Evolutionary conservation across 2,329 filamentous ascomycete genomes (phyloP).

Genomic region (Cladophialophora yegresii): DNA sequence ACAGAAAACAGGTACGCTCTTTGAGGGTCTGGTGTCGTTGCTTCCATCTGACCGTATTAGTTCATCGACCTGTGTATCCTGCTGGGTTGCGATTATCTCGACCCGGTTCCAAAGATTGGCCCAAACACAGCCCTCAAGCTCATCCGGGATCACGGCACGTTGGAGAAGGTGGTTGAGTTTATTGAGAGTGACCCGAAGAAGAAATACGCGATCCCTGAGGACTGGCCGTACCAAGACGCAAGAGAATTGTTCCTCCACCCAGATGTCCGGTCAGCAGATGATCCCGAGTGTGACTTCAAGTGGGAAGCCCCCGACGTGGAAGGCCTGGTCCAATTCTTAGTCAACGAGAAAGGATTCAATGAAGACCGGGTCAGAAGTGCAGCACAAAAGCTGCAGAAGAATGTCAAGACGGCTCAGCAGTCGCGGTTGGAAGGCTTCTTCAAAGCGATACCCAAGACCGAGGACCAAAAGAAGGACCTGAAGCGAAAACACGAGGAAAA

Average conservation of each 20-base stretch:
- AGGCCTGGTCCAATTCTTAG: conserved; percentile 83
- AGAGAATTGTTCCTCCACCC: conserved; percentile 89
- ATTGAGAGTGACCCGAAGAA: conserved; percentile 75
- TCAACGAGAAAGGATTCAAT: conserved; percentile 93
- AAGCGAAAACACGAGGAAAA: conserved; percentile 96
- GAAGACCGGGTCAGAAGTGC: conserved; percentile 86
- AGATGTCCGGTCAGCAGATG: conserved; percentile 79
- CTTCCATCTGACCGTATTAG: conserved; percentile 49
- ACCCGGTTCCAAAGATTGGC: conserved; percentile 92
- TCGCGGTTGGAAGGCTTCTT: conserved; percentile 94
- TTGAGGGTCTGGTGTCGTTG: background rate
- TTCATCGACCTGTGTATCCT: conserved; percentile 98
- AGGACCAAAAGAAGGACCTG: conserved; percentile 76
- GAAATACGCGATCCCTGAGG: conserved; percentile 85
- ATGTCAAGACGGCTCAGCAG: conserved; percentile 87
- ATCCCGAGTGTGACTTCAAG: conserved; percentile 91
- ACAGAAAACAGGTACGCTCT: conserved; percentile 69
- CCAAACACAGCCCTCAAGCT: conserved; percentile 89
- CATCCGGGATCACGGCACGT: conserved; percentile 84
- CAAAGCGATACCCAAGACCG: conserved; percentile 85
- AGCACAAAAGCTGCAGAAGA: conserved; percentile 80
- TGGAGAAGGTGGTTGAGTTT: conserved; percentile 82
- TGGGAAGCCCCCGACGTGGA: conserved; percentile 94
- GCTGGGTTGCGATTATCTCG: conserved; percentile 95
- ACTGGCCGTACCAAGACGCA: conserved; percentile 94